Percentiles rank a stretch among this genome's conserved stretches.
phyloP scores from a whole-genome alignment of 83 land plant genomes.

The Picea abies region DNA sequence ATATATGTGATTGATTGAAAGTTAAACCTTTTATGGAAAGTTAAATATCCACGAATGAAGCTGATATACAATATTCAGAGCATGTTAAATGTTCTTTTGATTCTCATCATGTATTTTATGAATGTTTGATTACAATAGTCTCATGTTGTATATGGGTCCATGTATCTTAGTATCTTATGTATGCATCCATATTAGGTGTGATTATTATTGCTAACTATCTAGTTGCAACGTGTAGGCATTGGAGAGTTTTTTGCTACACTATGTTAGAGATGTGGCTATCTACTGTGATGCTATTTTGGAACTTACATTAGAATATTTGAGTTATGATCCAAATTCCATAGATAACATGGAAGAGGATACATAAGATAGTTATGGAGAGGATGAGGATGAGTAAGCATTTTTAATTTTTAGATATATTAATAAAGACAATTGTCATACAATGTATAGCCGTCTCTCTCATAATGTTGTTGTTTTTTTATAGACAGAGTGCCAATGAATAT shows the following conservation, averaged over 20 bases:
- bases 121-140: too few relatives aligned
- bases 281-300: too few relatives aligned
- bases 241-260: conserved; percentile 91
- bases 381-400: conserved; percentile 35
- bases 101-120: too few relatives aligned
- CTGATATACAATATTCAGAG: neutral
- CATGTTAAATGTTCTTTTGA: too few relatives aligned
- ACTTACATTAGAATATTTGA: conserved; percentile 47
- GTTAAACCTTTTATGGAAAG: neutral
- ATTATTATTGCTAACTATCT: neutral
- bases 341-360: conserved; percentile 19
- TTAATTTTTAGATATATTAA: neutral
- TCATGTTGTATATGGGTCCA: too few relatives aligned
- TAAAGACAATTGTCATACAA: neutral
- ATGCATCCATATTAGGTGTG: neutral
- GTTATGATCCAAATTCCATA: conserved; percentile 92
- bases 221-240: conserved; percentile 60
- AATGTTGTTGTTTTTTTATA: conserved; percentile 23
- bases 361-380: too few relatives aligned
- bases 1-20: too few relatives aligned
- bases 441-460: neutral
- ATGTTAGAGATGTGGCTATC: conserved; percentile 3
- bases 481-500: too few relatives aligned
- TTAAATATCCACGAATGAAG: neutral
- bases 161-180: neutral